Conservation (phyloP, 1,139 yeast genomes). For the Blastobotrys malaysiensis region DNA sequence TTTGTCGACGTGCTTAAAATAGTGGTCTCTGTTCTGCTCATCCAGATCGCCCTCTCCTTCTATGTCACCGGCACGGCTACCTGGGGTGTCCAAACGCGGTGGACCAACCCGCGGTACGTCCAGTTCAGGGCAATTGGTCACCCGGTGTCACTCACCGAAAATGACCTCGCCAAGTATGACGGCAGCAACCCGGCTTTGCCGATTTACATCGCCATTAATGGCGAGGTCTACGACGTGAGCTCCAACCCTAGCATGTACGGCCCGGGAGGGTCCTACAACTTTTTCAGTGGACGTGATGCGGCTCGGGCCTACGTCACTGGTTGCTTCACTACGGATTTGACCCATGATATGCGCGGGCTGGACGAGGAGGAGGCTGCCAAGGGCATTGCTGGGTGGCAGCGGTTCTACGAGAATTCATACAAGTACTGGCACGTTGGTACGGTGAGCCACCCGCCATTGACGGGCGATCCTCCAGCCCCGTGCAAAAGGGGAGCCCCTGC, state of each 20-base stretch:
- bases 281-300: conserved; percentile 63
- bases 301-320: conserved; percentile 77
- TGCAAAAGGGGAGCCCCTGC: conserved; percentile 26
- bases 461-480: conserved; percentile 37
- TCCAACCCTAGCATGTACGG: conserved; percentile 54
- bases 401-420: conserved; percentile 42
- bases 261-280: conserved; percentile 55
- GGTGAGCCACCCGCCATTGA: conserved; percentile 41
- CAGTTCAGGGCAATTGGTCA: conserved; percentile 26
- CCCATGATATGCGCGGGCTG: conserved; percentile 66
- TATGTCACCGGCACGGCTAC: conserved; percentile 33
- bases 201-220: conserved; percentile 59
- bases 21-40: conserved; percentile 43
- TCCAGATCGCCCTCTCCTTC: conserved; percentile 42
- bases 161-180: conserved; percentile 46
- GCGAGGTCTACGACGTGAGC: conserved; percentile 66
- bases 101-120: conserved; percentile 44
- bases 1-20: conserved; percentile 42
- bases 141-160: conserved; percentile 39
- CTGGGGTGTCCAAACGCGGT: conserved; percentile 46
- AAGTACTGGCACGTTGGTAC: conserved; percentile 63
- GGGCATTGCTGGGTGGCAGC: conserved; percentile 46
- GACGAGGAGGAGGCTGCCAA: conserved; percentile 30
- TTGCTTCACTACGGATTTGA: conserved; percentile 54
- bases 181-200: conserved; percentile 51